phyloP scores from a whole-genome alignment of 2,329 filamentous ascomycete genomes.

The Trichophyton equinum region DNA sequence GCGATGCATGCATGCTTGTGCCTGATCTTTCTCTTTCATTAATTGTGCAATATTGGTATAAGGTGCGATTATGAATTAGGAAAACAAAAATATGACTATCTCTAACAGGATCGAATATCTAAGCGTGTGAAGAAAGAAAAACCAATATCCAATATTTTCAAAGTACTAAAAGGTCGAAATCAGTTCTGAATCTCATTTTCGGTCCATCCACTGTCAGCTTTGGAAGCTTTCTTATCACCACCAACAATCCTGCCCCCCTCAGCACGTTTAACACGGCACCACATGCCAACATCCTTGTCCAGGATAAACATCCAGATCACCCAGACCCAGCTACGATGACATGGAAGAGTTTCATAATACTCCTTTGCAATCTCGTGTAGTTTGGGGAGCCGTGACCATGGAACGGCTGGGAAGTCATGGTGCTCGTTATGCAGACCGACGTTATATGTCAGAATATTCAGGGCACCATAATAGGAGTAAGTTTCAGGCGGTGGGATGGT shows the following conservation, averaged over 20 bases:
- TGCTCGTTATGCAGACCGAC: constrained; percentile 98
- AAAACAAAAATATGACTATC: background rate
- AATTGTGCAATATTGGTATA: background rate
- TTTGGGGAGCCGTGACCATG: constrained; percentile 74
- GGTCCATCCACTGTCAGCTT: constrained; percentile 48
- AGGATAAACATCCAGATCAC: constrained; percentile 94
- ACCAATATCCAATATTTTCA: background rate
- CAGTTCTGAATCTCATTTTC: constrained; percentile 57
- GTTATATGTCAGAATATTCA: constrained; percentile 92
- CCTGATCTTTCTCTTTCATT: background rate
- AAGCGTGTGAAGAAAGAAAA: background rate
- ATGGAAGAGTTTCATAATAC: constrained; percentile 80
- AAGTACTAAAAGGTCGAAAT: background rate
- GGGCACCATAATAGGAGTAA: constrained; percentile 87
- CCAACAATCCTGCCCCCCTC: constrained; percentile 56
- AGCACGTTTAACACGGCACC: constrained; percentile 83
- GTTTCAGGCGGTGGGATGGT: constrained; percentile 69
- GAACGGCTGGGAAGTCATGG: constrained; percentile 94
- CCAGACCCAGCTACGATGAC: constrained; percentile 79
- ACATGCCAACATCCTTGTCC: constrained; percentile 79
- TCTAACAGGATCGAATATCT: background rate
- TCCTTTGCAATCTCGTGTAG: constrained; percentile 72
- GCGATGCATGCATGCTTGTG: background rate
- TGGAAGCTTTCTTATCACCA: constrained; percentile 27
- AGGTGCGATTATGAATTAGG: background rate